Percentiles rank a stretch among this genome's conserved stretches.
These are phyloP conservation scores for Chalciporus sp. DNA, from an alignment of 1,284 basidiomycete species.

Conservation along the genomic window DNA sequence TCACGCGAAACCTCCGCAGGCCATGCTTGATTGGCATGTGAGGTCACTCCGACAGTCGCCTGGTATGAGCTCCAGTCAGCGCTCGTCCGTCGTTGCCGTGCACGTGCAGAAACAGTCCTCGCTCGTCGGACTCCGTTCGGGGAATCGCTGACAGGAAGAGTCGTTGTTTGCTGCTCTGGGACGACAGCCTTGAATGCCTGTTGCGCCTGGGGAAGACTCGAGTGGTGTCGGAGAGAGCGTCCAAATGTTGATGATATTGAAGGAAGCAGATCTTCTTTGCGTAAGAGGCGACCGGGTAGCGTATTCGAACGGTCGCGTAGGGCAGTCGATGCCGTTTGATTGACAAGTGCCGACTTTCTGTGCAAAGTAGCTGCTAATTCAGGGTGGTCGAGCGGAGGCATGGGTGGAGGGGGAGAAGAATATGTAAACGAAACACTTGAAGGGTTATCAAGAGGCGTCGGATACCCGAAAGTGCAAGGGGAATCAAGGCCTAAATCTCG, in stretches of 20 bases:
- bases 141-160: background rate
- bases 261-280: conserved; percentile 26
- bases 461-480: conserved; percentile 43
- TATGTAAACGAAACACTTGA: conserved; percentile 27
- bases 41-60: conserved; percentile 37
- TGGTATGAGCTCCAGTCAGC: conserved; percentile 46
- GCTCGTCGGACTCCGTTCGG: conserved; percentile 21
- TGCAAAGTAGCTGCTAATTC: conserved; percentile 37
- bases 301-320: conserved; percentile 32
- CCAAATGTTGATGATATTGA: conserved; percentile 28
- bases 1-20: conserved; percentile 47
- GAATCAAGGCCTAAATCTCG: conserved; percentile 31
- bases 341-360: conserved; percentile 8
- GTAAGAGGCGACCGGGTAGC: conserved; percentile 15
- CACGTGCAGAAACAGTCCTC: conserved; percentile 20
- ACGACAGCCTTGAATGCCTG: conserved; percentile 3
- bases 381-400: conserved; percentile 57
- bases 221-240: conserved; percentile 20
- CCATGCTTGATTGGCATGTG: conserved; percentile 40
- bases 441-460: conserved; percentile 33
- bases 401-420: conserved; percentile 42
- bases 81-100: conserved; percentile 37
- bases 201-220: conserved; percentile 11
- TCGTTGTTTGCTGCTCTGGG: conserved; percentile 13
- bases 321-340: conserved; percentile 8